Conservation (phyloP, 495 filamentous ascomycete species). For the Neurospora sp. region DNA sequence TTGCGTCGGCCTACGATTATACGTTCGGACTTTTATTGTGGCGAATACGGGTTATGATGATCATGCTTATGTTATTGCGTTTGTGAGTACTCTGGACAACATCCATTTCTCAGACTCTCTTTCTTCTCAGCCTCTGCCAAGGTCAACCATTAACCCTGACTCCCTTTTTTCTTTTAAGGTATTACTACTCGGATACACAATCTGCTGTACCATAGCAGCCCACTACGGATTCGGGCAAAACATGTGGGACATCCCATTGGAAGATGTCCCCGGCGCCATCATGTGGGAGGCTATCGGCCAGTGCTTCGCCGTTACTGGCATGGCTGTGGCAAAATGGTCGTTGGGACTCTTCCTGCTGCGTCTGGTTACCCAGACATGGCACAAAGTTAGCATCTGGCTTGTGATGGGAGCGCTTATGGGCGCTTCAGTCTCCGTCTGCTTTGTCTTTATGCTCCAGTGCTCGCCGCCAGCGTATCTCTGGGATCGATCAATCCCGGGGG, state of each 20-base stretch:
- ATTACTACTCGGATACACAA: conserved; percentile 6
- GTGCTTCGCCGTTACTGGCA: conserved; percentile 29
- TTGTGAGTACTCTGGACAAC: neutral
- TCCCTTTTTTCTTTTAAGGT: neutral
- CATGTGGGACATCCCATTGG: conserved; percentile 10
- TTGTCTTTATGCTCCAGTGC: conserved; percentile 42
- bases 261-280: conserved; percentile 20
- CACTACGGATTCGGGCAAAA: conserved; percentile 26
- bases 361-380: conserved; percentile 25
- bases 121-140: neutral
- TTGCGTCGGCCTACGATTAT: neutral
- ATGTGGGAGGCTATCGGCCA: conserved; percentile 31
- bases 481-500: conserved; percentile 10
- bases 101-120: neutral
- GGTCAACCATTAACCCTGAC: neutral
- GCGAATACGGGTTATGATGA: neutral
- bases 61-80: neutral
- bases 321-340: conserved; percentile 29
- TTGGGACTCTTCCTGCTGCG: conserved; percentile 32
- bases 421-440: conserved; percentile 4
- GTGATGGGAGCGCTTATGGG: conserved; percentile 10
- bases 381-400: conserved; percentile 20
- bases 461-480: conserved; percentile 27
- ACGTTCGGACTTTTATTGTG: neutral
- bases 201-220: conserved; percentile 3